Conservation (phyloP, 805 yeast species). For the Cyberlindnera suaveolens region DNA sequence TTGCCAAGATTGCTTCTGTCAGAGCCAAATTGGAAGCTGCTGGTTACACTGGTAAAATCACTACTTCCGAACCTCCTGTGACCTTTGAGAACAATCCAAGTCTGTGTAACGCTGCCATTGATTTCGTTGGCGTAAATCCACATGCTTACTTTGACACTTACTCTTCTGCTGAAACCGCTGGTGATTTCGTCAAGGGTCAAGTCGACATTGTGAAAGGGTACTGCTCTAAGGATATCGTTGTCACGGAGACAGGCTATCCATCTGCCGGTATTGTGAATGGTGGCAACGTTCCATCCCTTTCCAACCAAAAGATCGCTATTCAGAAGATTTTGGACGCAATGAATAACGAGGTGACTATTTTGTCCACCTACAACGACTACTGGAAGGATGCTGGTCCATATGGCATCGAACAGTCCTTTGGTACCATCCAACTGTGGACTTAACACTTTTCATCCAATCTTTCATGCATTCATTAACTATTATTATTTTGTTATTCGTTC, state of each 20-base stretch:
- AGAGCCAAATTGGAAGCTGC: conserved; percentile 51
- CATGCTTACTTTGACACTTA: conserved; percentile 75
- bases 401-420: conserved; percentile 84
- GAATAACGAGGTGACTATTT: conserved; percentile 57
- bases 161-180: conserved; percentile 61
- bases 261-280: conserved; percentile 69
- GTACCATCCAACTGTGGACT: conserved; percentile 36
- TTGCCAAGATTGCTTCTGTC: conserved; percentile 58
- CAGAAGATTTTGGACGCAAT: conserved; percentile 50
- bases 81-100: conserved; percentile 55
- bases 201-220: conserved; percentile 42
- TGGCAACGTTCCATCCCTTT: conserved; percentile 58
- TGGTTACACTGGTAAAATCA: conserved; percentile 71
- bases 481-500: too few relatives aligned
- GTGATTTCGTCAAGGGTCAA: conserved; percentile 64
- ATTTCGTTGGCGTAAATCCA: conserved; percentile 80
- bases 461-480: too few relatives aligned
- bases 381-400: conserved; percentile 85
- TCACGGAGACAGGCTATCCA: conserved; percentile 91
- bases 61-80: conserved; percentile 90
- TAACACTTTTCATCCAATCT: neutral
- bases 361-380: conserved; percentile 75
- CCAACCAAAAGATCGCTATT: conserved; percentile 68
- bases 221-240: conserved; percentile 52
- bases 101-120: conserved; percentile 69